phyloP scores from a whole-genome alignment of 2,329 filamentous ascomycete genomes.

The Phialophora tarda region DNA sequence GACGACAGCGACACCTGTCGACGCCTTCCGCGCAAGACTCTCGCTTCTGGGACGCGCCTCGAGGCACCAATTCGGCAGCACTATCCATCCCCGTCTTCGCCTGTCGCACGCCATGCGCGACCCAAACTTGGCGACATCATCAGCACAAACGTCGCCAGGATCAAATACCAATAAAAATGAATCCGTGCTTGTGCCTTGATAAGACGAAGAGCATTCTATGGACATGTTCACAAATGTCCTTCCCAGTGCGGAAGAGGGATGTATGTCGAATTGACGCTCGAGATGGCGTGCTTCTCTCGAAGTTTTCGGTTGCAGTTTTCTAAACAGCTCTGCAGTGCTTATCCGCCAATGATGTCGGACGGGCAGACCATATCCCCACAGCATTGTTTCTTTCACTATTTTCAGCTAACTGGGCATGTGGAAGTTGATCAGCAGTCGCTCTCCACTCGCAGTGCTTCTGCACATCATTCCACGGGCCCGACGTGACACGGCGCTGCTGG shows the following conservation, averaged over 20 bases:
- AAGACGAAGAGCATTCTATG: slow-evolving; percentile 3
- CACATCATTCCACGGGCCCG: neutral
- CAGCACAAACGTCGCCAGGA: neutral
- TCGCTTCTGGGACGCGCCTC: neutral
- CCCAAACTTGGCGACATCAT: neutral
- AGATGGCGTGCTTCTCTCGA: slow-evolving; percentile 22
- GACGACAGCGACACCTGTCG: neutral
- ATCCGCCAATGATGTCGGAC: slow-evolving; percentile 9
- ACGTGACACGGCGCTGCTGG: neutral
- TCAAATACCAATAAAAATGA: slow-evolving; percentile 4
- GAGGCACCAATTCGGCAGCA: neutral
- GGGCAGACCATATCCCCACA: slow-evolving; percentile 9
- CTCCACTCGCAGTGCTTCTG: neutral
- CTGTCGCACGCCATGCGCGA: neutral
- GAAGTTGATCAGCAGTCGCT: slow-evolving; percentile 2
- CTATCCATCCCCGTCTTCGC: neutral
- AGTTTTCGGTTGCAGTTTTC: slow-evolving; percentile 3
- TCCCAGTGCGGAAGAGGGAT: slow-evolving; percentile 11
- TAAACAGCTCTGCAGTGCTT: neutral
- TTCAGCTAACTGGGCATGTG: neutral
- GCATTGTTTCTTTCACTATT: slow-evolving; percentile 1
- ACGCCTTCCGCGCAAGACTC: neutral
- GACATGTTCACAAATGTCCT: slow-evolving; percentile 1
- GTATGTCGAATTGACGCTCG: slow-evolving; percentile 15
- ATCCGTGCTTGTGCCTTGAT: neutral